A percentile compares a stretch with the other conserved stretches of the same genome.
Evolutionary conservation across 768 basidiomycete species (phyloP).

Genomic region (Antrodiella citrinella): DNA sequence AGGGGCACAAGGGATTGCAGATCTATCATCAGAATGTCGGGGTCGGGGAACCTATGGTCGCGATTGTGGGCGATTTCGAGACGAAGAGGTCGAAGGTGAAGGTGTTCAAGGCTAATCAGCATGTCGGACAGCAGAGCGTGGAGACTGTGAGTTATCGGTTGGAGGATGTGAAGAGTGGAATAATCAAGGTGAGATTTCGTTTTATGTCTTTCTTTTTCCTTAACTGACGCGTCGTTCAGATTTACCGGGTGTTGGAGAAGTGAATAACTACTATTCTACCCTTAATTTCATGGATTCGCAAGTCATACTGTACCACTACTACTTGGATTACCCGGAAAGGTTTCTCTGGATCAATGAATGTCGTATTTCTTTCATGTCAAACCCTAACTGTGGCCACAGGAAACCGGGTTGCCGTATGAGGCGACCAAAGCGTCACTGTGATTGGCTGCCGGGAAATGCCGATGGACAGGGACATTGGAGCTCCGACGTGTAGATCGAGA

Average conservation of each 20-base stretch:
- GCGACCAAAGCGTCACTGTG: not conserved
- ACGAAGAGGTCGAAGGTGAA: constrained; percentile 79
- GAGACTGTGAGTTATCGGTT: constrained; percentile 80
- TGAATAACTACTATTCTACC: not conserved
- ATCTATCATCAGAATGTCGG: constrained; percentile 58
- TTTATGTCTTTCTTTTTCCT: not conserved
- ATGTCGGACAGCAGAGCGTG: constrained; percentile 73
- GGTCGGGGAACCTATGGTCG: constrained; percentile 52
- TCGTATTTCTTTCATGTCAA: too few species aligned
- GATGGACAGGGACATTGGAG: too few species aligned
- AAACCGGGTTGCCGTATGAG: too few species aligned
- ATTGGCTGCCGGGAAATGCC: not conserved
- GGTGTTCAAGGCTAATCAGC: constrained; percentile 82
- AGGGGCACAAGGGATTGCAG: constrained; percentile 72
- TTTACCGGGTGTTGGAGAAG: not conserved
- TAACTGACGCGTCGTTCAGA: not conserved
- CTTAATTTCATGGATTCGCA: not conserved
- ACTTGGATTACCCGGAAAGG: not conserved
- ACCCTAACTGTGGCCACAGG: too few species aligned
- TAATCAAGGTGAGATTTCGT: constrained; percentile 50
- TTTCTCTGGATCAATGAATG: too few species aligned
- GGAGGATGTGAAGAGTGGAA: constrained; percentile 84
- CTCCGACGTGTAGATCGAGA: too few species aligned
- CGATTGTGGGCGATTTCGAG: constrained; percentile 77
- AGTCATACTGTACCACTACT: not conserved